These are phyloP conservation scores for Scalesia atractyloides DNA, from an alignment of 129 eudicot species.

Conservation along the genomic window DNA sequence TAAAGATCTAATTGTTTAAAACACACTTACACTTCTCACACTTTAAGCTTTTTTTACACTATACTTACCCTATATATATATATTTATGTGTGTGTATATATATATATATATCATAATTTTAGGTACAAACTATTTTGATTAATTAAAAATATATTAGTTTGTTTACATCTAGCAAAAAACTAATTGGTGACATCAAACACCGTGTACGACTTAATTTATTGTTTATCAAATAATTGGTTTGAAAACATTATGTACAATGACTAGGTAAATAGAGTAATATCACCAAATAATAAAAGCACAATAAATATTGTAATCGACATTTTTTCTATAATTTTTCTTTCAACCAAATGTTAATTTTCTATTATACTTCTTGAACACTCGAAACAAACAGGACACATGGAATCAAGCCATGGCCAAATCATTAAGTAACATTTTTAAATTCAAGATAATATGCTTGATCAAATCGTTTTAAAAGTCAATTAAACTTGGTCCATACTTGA, in stretches of 20 bases:
- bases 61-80: too few species aligned
- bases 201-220: neutral
- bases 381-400: slow-evolving; percentile 1
- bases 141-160: neutral
- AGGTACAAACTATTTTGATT: neutral
- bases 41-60: too few species aligned
- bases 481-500: slow-evolving; percentile 20
- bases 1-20: too few species aligned
- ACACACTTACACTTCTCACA: too few species aligned
- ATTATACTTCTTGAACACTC: neutral
- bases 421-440: neutral
- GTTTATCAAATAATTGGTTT: neutral
- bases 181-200: neutral
- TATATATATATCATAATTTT: neutral
- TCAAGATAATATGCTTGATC: neutral
- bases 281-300: neutral
- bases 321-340: neutral
- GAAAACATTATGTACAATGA: neutral
- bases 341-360: neutral
- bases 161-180: neutral
- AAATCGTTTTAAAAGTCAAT: slow-evolving; percentile 17
- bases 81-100: too few species aligned
- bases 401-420: neutral
- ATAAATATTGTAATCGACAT: neutral
- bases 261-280: neutral